A percentile compares a stretch with the other conserved stretches of the same genome.
Evolutionary conservation across 2,329 filamentous ascomycete species (phyloP).

Genomic region (Tolypocladium sp.): DNA sequence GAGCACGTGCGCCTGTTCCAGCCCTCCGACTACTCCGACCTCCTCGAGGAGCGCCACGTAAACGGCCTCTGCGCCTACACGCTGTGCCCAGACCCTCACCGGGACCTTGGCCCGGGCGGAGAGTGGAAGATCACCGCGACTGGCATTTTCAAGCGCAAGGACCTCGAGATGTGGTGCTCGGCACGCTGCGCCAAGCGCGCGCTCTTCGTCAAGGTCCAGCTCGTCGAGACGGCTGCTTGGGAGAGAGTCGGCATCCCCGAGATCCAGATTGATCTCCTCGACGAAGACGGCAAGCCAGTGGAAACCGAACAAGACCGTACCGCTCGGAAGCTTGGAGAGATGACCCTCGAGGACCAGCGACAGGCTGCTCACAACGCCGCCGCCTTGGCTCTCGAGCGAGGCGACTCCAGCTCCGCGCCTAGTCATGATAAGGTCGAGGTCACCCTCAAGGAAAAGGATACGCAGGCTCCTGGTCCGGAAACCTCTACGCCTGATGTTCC

Average conservation of each 20-base stretch:
- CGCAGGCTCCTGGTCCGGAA: constrained; percentile 10
- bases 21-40: constrained; percentile 78
- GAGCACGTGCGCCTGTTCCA: constrained; percentile 64
- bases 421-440: constrained; percentile 31
- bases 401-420: constrained; percentile 15
- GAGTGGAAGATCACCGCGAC: constrained; percentile 58
- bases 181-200: constrained; percentile 69
- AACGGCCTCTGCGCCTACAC: constrained; percentile 75
- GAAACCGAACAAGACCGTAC: constrained; percentile 32
- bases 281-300: constrained; percentile 43
- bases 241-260: constrained; percentile 55
- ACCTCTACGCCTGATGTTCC: constrained; percentile 18
- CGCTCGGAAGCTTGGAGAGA: constrained; percentile 27
- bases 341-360: constrained; percentile 35
- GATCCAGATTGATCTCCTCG: constrained; percentile 51
- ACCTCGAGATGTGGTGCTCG: constrained; percentile 82
- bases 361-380: constrained; percentile 28
- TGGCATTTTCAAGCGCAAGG: constrained; percentile 58
- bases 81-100: constrained; percentile 61
- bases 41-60: constrained; percentile 83
- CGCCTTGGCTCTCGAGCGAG: constrained; percentile 42
- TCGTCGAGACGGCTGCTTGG: constrained; percentile 80
- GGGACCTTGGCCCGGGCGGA: constrained; percentile 44
- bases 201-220: constrained; percentile 80
- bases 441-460: constrained; percentile 41